Percentiles rank a stretch among this genome's conserved stretches.
Conservation (phyloP, 768 basidiomycete species). For the Kwoniella dejecticola region DNA sequence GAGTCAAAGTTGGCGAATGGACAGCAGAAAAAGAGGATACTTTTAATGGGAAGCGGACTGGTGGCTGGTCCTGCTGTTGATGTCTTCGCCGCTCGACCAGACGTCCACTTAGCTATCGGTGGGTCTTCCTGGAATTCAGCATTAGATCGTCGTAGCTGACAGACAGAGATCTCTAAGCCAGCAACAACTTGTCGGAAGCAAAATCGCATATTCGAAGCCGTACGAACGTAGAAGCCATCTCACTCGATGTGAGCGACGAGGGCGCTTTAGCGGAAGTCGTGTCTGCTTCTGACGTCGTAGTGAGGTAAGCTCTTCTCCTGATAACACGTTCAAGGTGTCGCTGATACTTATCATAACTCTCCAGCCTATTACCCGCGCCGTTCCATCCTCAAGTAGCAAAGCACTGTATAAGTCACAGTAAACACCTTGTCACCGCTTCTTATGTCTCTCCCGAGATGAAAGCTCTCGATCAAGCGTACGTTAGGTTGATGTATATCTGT, state of each 20-base stretch:
- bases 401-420: conserved; percentile 67
- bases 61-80: conserved; percentile 87
- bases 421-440: conserved; percentile 86
- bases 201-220: conserved; percentile 58
- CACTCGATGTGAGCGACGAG: conserved; percentile 65
- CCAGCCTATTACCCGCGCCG: conserved; percentile 72
- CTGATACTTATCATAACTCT: conserved; percentile 7
- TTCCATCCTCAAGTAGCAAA: conserved; percentile 74
- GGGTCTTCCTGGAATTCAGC: conserved; percentile 49
- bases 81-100: conserved; percentile 65
- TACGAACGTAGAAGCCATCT: conserved; percentile 62
- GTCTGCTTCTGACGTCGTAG: conserved; percentile 71
- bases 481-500: background rate
- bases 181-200: conserved; percentile 69
- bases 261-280: conserved; percentile 62
- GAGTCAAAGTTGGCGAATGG: background rate
- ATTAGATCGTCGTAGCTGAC: background rate
- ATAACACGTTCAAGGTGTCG: background rate
- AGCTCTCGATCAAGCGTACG: conserved; percentile 65
- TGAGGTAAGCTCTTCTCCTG: conserved; percentile 64
- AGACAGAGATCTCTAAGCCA: conserved; percentile 59
- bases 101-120: conserved; percentile 78
- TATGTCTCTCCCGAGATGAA: conserved; percentile 82
- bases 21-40: conserved; percentile 63
- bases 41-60: conserved; percentile 92